These are phyloP conservation scores for Physcomitrellopsis africana DNA, from an alignment of 225 moss, liverwort and hornwort species.

Conservation along the genomic window DNA sequence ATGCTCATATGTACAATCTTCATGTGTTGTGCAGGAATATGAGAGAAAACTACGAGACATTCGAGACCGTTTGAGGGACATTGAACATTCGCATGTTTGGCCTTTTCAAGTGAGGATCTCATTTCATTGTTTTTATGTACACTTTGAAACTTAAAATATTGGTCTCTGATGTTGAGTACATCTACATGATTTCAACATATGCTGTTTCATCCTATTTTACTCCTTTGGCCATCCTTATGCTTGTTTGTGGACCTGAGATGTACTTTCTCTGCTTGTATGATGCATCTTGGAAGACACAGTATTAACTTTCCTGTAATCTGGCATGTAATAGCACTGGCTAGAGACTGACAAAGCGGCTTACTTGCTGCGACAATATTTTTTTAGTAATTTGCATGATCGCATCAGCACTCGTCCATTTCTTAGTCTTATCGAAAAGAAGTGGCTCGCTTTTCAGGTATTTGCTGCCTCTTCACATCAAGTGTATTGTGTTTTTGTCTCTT, in stretches of 20 bases:
- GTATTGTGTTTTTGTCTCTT: background rate
- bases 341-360: constrained; percentile 99
- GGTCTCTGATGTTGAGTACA: constrained; percentile 8
- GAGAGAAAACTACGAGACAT: constrained; percentile 76
- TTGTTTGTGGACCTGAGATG: background rate
- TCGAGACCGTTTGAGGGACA: constrained; percentile 66
- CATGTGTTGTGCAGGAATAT: constrained; percentile 67
- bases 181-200: background rate
- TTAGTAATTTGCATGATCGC: constrained; percentile 93
- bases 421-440: constrained; percentile 88
- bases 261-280: constrained; percentile 12
- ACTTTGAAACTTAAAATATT: background rate
- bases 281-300: constrained; percentile 6
- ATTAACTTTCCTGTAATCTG: constrained; percentile 21
- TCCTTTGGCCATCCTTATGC: background rate
- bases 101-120: constrained; percentile 85
- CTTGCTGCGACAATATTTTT: constrained; percentile 90
- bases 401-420: constrained; percentile 98
- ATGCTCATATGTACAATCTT: constrained; percentile 5
- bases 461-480: background rate
- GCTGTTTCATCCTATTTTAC: background rate
- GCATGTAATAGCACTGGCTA: constrained; percentile 71
- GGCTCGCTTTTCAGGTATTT: constrained; percentile 96
- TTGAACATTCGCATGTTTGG: constrained; percentile 97
- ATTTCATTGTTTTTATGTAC: background rate